Conservation (phyloP, 2,329 filamentous ascomycete genomes). For the Diaporthe citriasiana region DNA sequence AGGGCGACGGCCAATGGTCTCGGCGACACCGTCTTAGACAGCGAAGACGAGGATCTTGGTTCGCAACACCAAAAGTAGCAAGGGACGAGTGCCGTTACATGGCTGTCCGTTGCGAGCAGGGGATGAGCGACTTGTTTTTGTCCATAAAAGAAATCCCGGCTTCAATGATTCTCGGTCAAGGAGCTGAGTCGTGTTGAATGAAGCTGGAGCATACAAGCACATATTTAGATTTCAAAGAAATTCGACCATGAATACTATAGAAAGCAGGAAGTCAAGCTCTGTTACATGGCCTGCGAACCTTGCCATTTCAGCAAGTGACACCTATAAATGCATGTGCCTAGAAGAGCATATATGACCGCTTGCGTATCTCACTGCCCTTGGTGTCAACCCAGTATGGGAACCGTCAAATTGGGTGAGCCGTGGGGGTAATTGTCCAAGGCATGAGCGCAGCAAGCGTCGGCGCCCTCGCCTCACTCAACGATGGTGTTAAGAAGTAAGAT, state of each 20-base stretch:
- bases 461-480: background rate
- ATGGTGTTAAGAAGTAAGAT: background rate
- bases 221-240: constrained; percentile 19
- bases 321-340: background rate
- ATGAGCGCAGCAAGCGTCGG: too few relatives aligned
- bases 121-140: constrained; percentile 16
- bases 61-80: background rate
- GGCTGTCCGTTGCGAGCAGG: constrained; percentile 5
- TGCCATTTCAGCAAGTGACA: background rate
- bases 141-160: background rate
- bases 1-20: constrained; percentile 1
- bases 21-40: background rate
- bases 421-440: background rate
- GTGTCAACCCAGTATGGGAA: background rate
- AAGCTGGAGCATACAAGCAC: constrained; percentile 22
- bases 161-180: background rate
- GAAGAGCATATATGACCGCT: background rate
- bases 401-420: background rate
- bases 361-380: background rate
- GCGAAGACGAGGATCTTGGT: background rate
- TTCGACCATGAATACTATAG: constrained; percentile 3
- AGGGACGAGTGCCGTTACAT: background rate
- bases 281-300: background rate
- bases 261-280: background rate
- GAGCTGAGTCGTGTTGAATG: background rate